These are phyloP conservation scores for Epicoccum nigrum DNA, from an alignment of 2,329 filamentous ascomycete species.

Conservation along the genomic window DNA sequence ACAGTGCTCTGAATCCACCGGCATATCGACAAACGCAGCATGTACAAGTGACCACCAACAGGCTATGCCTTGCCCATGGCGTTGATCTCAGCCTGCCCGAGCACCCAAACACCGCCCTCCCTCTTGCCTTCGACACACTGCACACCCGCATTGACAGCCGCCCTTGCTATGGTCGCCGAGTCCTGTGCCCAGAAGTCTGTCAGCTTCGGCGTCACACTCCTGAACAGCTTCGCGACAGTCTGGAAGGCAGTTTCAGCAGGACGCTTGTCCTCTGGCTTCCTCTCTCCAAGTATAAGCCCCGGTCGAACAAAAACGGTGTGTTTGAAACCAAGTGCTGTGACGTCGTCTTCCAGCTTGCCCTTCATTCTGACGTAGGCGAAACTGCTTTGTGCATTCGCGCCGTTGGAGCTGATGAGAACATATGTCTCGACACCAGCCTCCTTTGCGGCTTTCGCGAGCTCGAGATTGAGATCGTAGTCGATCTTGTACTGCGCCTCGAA, in stretches of 20 bases:
- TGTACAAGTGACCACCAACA: not conserved
- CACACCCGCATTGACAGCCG: slow-evolving; percentile 14
- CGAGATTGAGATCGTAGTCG: slow-evolving; percentile 84
- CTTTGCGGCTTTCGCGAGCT: slow-evolving; percentile 76
- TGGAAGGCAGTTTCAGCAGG: slow-evolving; percentile 63
- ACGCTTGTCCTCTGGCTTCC: slow-evolving; percentile 62
- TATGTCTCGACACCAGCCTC: slow-evolving; percentile 74
- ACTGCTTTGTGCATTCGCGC: slow-evolving; percentile 57
- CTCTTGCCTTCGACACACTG: slow-evolving; percentile 48
- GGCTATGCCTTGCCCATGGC: slow-evolving; percentile 60
- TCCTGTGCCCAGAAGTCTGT: slow-evolving; percentile 77
- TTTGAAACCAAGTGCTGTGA: slow-evolving; percentile 75
- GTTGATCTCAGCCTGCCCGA: slow-evolving; percentile 69
- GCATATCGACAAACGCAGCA: not conserved
- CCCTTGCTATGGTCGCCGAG: slow-evolving; percentile 64
- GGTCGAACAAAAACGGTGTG: slow-evolving; percentile 76
- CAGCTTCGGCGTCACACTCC: slow-evolving; percentile 51
- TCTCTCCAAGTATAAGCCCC: slow-evolving; percentile 74
- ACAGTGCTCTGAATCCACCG: not conserved
- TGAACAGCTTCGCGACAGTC: slow-evolving; percentile 62
- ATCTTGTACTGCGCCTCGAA: slow-evolving; percentile 84
- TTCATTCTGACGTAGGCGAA: slow-evolving; percentile 75
- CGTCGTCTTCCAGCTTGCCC: slow-evolving; percentile 79
- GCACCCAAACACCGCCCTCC: slow-evolving; percentile 64
- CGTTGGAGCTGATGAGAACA: slow-evolving; percentile 72